Conservation (phyloP, 2,329 filamentous ascomycete genomes). For the Ophiosphaerella korrae region DNA sequence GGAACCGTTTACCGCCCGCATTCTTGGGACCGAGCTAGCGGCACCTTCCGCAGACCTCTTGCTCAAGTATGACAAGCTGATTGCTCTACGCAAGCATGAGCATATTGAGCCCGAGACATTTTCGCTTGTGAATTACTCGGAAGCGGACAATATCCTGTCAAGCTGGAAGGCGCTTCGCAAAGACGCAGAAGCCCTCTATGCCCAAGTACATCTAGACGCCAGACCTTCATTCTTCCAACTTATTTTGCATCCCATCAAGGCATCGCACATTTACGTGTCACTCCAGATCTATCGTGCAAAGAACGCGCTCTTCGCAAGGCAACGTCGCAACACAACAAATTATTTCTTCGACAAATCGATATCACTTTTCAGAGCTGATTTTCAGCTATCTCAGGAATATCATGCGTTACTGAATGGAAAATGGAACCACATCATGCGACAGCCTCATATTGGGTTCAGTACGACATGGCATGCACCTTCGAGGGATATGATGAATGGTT, state of each 20-base stretch:
- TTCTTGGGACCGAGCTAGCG: constrained; percentile 4
- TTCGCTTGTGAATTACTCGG: constrained; percentile 5
- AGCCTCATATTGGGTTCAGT: constrained; percentile 22
- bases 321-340: constrained; percentile 15
- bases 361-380: constrained; percentile 8
- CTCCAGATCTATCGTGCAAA: constrained; percentile 39
- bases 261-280: constrained; percentile 56
- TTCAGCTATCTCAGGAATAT: constrained; percentile 9
- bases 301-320: constrained; percentile 59
- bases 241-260: constrained; percentile 60
- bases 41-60: neutral
- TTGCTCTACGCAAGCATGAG: constrained; percentile 8
- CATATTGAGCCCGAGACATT: constrained; percentile 8
- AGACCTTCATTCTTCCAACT: constrained; percentile 64
- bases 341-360: neutral
- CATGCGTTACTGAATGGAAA: constrained; percentile 49
- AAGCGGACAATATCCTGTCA: constrained; percentile 5
- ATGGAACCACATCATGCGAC: constrained; percentile 67
- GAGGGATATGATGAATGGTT: constrained; percentile 64
- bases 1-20: neutral
- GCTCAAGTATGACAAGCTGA: constrained; percentile 3
- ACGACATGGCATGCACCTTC: constrained; percentile 67
- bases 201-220: constrained; percentile 45
- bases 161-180: constrained; percentile 1
- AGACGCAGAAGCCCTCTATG: neutral